phyloP scores from a whole-genome alignment of 495 filamentous ascomycete species.

The Melanomma pulvis-pyrius region DNA sequence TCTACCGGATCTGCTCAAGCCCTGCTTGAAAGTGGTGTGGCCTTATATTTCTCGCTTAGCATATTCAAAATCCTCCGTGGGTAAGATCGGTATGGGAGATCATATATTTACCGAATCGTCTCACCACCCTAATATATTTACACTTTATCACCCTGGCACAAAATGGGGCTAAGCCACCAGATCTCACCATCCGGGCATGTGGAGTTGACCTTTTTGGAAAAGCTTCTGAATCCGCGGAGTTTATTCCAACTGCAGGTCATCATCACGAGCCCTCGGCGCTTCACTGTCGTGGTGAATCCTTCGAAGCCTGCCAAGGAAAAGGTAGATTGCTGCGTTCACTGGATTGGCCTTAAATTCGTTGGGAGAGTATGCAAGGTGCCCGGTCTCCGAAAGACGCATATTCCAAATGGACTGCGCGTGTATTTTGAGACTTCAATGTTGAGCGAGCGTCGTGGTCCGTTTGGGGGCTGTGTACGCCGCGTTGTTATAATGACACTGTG shows the following conservation, averaged over 20 bases:
- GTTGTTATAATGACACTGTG: neutral
- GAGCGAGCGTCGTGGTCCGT: neutral
- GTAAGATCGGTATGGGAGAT: neutral
- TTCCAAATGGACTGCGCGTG: neutral
- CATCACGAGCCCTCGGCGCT: neutral
- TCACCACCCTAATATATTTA: neutral
- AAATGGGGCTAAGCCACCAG: neutral
- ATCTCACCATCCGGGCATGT: neutral
- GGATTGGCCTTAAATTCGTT: neutral
- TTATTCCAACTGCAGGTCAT: neutral
- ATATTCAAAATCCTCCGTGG: neutral
- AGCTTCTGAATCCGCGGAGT: no score
- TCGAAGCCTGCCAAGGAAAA: neutral
- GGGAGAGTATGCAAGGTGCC: neutral
- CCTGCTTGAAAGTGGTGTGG: neutral
- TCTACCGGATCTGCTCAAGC: neutral
- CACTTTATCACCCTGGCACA: neutral
- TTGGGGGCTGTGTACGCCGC: neutral
- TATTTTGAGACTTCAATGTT: neutral
- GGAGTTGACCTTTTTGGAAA: neutral
- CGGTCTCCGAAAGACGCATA: neutral
- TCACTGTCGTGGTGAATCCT: neutral
- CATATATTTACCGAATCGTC: neutral
- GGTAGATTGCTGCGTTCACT: neutral
- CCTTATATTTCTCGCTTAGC: neutral